Evolutionary conservation across 805 yeast genomes (phyloP).

Genomic region (Debaryomyces hansenii): DNA sequence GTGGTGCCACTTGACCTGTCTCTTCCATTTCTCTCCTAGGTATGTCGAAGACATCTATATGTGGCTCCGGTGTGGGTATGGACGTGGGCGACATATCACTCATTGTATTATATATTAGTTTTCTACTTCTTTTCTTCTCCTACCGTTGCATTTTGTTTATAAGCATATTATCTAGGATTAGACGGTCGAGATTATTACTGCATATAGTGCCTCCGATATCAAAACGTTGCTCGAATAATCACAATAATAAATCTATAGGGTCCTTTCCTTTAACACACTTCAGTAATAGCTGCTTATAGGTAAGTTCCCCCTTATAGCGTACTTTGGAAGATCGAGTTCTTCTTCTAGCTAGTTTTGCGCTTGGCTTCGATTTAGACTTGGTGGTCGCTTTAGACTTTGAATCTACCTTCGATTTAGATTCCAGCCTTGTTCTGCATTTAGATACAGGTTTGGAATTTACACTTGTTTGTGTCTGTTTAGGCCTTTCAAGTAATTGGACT

Average conservation of each 20-base stretch:
- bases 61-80: not conserved
- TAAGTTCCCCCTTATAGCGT: not conserved
- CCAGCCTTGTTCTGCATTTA: not conserved
- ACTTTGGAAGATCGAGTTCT: not conserved
- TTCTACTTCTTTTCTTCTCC: not conserved
- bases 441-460: too few relatives aligned
- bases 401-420: not conserved
- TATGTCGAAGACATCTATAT: not conserved
- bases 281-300: slow-evolving; percentile 6
- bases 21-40: not conserved
- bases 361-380: too few relatives aligned
- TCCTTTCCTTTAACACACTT: slow-evolving; percentile 11
- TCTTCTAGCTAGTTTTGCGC: not conserved
- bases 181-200: too few relatives aligned
- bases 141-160: too few relatives aligned
- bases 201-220: too few relatives aligned
- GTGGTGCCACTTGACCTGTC: not conserved
- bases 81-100: not conserved
- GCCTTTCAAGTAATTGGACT: not conserved
- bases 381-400: not conserved
- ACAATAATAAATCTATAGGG: slow-evolving; percentile 12
- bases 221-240: too few relatives aligned
- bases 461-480: not conserved
- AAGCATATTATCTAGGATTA: too few relatives aligned
- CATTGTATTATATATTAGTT: not conserved